phyloP scores from a whole-genome alignment of 2,329 filamentous ascomycete genomes.

The Penicillium decumbens region DNA sequence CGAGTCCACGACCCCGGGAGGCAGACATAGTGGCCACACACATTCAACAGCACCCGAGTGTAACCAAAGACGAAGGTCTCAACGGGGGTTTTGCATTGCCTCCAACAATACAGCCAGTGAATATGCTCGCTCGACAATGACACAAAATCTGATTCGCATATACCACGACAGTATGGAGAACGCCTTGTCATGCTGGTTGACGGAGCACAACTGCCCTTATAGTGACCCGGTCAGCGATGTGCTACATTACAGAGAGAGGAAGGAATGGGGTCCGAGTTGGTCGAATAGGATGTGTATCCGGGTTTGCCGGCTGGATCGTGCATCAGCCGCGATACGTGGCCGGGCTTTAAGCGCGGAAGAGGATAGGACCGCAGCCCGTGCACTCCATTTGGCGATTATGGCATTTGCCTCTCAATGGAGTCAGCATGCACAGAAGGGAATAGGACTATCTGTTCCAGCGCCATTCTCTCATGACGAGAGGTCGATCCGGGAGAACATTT shows the following conservation, averaged over 20 bases:
- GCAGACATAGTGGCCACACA: background rate
- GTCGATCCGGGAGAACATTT: conserved; percentile 37
- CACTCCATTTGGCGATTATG: conserved; percentile 42
- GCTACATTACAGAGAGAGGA: conserved; percentile 12
- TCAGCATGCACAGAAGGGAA: conserved; percentile 17
- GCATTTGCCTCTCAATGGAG: conserved; percentile 45
- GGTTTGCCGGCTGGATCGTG: conserved; percentile 41
- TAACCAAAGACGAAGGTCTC: background rate
- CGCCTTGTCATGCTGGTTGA: conserved; percentile 43
- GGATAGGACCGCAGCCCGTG: conserved; percentile 37
- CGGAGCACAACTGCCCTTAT: conserved; percentile 45
- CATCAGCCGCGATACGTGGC: conserved; percentile 36
- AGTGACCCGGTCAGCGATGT: conserved; percentile 22
- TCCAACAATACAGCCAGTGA: conserved; percentile 30
- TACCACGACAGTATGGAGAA: conserved; percentile 46
- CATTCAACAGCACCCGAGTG: background rate
- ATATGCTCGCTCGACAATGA: conserved; percentile 36
- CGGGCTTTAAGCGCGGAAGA: conserved; percentile 36
- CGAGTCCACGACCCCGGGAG: background rate
- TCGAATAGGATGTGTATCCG: conserved; percentile 43
- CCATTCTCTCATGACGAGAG: conserved; percentile 32
- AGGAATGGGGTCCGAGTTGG: conserved; percentile 39
- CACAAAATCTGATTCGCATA: conserved; percentile 39
- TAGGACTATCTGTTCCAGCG: conserved; percentile 3
- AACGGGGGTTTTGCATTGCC: conserved; percentile 2